Evolutionary conservation across 176 grass and related monocot species (phyloP), one percentile per base, ranked within the genome.

Genomic region (Aegilops speltoides): DNA sequence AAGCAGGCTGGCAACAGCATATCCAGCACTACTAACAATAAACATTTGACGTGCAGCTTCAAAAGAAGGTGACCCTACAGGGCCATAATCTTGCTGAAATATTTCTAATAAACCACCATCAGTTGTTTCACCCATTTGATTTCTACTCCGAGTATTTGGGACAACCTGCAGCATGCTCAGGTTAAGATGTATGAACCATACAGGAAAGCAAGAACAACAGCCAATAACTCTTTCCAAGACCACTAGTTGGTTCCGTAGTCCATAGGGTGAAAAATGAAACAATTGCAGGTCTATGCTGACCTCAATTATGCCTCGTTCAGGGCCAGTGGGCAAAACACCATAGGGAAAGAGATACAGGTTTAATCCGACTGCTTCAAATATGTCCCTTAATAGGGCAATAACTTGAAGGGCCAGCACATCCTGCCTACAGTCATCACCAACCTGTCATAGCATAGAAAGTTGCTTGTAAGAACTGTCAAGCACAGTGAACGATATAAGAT

Each of bases 371-470:
- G 97, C 97, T 79, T 92, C 83, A 88, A 98, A 98, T 87, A 99
- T 87, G 72, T 99, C 97, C 79, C 94, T 92, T 50, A 99, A 83
- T 60, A 99, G 79, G 48, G 97, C 31, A 86, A 99, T 96, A 77
- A 99, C 97, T 93, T 99, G 97, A 73, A 99, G 97, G 4, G 97
- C 97, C 73, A 99, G 87, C 89, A 99, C 92, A 92, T 99, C 97
- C 88, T 99, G 97, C 84, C 97, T 93, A 92, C 97, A 99, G 87
- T 99, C 97, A 94, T 99, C 97, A 89, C 97, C 97, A 83, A 99
- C 97, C 97, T 99, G 80, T 87, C 85, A 74, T 83, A 67, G 28
- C 74, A 92, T 72, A 73, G 83, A 80, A 79, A 64, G 16, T 65
- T 70, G 87, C 31, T 84, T 71, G 67, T 33, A 54, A 87, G 64